These are phyloP conservation scores for Claviceps africana DNA, from an alignment of 2,329 filamentous ascomycete genomes.

Conservation along the genomic window DNA sequence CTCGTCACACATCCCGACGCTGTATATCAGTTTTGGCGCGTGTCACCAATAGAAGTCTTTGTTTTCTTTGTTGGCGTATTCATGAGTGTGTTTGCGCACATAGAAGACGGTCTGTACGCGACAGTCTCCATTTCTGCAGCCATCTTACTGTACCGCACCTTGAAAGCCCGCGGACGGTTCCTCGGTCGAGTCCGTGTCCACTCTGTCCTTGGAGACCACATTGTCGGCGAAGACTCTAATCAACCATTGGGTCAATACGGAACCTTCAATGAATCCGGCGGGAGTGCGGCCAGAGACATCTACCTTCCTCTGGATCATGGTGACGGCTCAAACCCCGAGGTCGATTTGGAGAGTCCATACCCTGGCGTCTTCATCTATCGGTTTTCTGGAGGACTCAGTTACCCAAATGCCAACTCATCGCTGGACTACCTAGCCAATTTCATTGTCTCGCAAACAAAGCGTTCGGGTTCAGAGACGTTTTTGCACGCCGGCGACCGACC, in stretches of 20 bases:
- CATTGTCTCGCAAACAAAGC: slow-evolving; percentile 58
- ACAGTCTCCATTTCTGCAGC: slow-evolving; percentile 67
- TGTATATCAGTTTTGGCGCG: slow-evolving; percentile 88
- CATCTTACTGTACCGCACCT: slow-evolving; percentile 67
- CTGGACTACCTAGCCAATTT: slow-evolving; percentile 62
- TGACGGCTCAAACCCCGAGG: slow-evolving; percentile 81
- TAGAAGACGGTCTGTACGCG: slow-evolving; percentile 85
- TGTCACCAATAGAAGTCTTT: slow-evolving; percentile 76
- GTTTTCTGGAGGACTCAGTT: slow-evolving; percentile 90
- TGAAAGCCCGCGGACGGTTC: slow-evolving; percentile 72
- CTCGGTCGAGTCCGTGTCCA: slow-evolving; percentile 56
- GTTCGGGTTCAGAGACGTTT: slow-evolving; percentile 58
- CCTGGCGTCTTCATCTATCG: slow-evolving; percentile 93
- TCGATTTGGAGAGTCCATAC: slow-evolving; percentile 68
- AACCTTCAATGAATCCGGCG: slow-evolving; percentile 32
- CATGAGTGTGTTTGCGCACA: slow-evolving; percentile 74
- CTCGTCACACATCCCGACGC: slow-evolving; percentile 83
- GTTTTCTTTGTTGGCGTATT: slow-evolving; percentile 91
- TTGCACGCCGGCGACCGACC: slow-evolving; percentile 61
- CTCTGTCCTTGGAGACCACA: slow-evolving; percentile 65
- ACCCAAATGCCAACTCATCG: slow-evolving; percentile 83
- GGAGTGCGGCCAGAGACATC: slow-evolving; percentile 52
- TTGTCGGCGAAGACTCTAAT: slow-evolving; percentile 46
- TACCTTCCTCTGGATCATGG: slow-evolving; percentile 76
- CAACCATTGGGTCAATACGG: slow-evolving; percentile 39